phyloP scores from a whole-genome alignment of 768 basidiomycete genomes.

The Asterophora lycoperdoides region DNA sequence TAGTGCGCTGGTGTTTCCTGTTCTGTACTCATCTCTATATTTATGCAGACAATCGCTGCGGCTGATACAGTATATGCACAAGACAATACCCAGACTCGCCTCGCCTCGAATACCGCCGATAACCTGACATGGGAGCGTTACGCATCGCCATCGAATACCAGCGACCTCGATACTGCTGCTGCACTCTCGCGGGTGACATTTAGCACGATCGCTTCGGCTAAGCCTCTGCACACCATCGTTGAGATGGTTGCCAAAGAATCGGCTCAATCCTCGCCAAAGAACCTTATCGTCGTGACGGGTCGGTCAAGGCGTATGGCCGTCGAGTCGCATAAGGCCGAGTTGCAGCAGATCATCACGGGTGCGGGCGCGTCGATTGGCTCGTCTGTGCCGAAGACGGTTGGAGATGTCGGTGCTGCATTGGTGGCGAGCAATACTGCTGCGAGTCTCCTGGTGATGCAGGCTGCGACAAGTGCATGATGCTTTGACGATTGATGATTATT shows the following conservation, averaged over 20 bases:
- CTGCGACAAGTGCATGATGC: background rate
- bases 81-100: conserved; percentile 54
- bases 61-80: conserved; percentile 73
- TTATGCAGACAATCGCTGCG: conserved; percentile 40
- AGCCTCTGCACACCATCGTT: conserved; percentile 54
- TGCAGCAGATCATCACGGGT: conserved; percentile 44
- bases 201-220: conserved; percentile 39
- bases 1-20: background rate
- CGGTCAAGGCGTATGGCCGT: conserved; percentile 69
- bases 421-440: conserved; percentile 48
- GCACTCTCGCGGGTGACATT: conserved; percentile 70
- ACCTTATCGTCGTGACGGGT: conserved; percentile 63
- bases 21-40: conserved; percentile 3
- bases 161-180: conserved; percentile 23
- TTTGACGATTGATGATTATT: background rate
- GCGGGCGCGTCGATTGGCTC: conserved; percentile 40
- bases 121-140: conserved; percentile 71
- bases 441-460: conserved; percentile 54
- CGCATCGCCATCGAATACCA: conserved; percentile 29
- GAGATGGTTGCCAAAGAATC: conserved; percentile 36
- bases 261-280: conserved; percentile 30
- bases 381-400: conserved; percentile 67
- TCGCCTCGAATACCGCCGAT: conserved; percentile 83
- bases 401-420: conserved; percentile 70
- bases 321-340: conserved; percentile 56